Base-by-base conservation (phyloP, 208 protist species). In the Tritrichomonas foetus region DNA sequence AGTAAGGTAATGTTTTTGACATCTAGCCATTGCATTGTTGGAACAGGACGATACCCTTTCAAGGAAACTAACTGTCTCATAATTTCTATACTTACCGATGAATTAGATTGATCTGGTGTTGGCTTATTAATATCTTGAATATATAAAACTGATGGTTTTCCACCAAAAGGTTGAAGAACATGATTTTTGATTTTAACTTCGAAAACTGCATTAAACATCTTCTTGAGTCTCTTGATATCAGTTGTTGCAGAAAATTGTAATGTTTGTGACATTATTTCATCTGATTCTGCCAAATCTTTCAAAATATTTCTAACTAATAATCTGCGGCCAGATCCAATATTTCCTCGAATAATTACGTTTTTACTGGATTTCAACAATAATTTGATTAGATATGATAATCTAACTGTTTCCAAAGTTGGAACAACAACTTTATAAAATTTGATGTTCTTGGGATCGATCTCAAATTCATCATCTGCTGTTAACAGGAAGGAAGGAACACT, bases 251-350 rank as follows among this genome's bases (percentile, higher is more conserved):
- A 98, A 95, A 99, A 99, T 94, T 98, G 97, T 92, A 99, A 96
- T 39, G 95, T 47, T 25, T 47, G 33, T 16, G 30, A 39, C 3
- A 44, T 20, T 0, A 5, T 39, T 75, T 95, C 94, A 0, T 93
- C 75, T 30, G 44, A 55, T 25, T 61, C n/a, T 8, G 30, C 41
- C 55, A 36, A 30, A 36, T 93, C 92, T 14, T 94, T 47, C 9
- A 89, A 57, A n/a, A 57, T 39, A 14, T 95, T 94, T 44, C 55
- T 93, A 33, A 72, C 16, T 20, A 93, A 3, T n/a, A 99, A 96
- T 89, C 97, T 98, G 95, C 99, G 99, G 64, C 98, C 98, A 0
- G 98, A 99, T n/a, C 98, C 98, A 8, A 98, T 99, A 13, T 97
- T 97, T 9, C 98, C 98, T 93, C 98, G 98, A 94, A 97, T 97